Conservation (phyloP, 2,329 filamentous ascomycete species). For the Chaetomium sp. region DNA sequence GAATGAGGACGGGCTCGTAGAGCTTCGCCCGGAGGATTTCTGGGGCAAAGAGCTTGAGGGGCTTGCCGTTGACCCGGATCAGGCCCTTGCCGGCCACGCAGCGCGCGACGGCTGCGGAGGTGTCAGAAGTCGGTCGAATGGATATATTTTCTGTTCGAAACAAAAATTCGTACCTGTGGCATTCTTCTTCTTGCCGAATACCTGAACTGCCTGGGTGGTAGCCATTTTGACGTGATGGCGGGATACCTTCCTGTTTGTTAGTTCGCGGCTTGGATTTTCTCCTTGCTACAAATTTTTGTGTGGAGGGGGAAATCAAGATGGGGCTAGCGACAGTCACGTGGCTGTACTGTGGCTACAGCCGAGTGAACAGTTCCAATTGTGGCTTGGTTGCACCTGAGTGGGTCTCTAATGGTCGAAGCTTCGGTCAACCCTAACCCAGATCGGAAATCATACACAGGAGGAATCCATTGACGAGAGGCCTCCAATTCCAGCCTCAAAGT, state of each 20-base stretch:
- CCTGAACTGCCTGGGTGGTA: slow-evolving; percentile 77
- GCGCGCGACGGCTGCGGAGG: slow-evolving; percentile 25
- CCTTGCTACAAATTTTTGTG: slow-evolving; percentile 24
- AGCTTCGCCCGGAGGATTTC: slow-evolving; percentile 99
- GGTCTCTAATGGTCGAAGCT: too few relatives aligned
- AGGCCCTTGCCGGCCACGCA: slow-evolving; percentile 53
- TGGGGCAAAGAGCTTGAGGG: slow-evolving; percentile 87
- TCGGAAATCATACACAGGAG: too few relatives aligned
- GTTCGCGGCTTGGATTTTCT: slow-evolving; percentile 23
- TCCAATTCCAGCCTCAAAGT: too few relatives aligned
- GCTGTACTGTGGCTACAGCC: slow-evolving; percentile 7
- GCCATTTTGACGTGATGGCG: slow-evolving; percentile 55
- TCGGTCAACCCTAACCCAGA: too few relatives aligned
- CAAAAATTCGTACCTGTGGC: slow-evolving; percentile 58
- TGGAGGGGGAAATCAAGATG: slow-evolving; percentile 26
- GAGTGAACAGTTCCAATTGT: slow-evolving; percentile 11
- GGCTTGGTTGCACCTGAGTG: slow-evolving; percentile 1
- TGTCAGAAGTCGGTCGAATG: slow-evolving; percentile 13
- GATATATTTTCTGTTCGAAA: slow-evolving; percentile 5
- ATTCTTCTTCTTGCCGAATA: slow-evolving; percentile 98
- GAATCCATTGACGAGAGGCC: too few relatives aligned
- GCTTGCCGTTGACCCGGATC: slow-evolving; percentile 98
- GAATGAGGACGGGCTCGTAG: slow-evolving; percentile 97
- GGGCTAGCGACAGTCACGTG: slow-evolving; percentile 26
- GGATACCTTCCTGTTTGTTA: slow-evolving; percentile 25